Conservation (phyloP, 2,329 filamentous ascomycete genomes). For the Hypoxylon sp. region DNA sequence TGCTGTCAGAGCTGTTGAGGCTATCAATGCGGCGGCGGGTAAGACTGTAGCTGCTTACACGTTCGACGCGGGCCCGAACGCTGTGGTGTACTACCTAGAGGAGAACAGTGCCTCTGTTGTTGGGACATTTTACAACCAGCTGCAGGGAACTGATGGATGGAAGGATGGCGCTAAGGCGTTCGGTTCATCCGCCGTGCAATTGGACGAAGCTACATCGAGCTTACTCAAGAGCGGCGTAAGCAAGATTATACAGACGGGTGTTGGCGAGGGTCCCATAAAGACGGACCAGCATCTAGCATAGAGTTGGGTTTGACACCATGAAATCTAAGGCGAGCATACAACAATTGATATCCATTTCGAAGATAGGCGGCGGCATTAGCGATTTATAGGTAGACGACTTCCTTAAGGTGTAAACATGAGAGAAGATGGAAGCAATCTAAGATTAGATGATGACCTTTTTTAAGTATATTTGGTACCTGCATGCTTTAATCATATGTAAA, state of each 20-base stretch:
- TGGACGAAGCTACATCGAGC: conserved; percentile 71
- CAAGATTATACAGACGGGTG: conserved; percentile 88
- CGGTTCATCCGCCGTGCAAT: conserved; percentile 58
- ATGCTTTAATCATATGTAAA: too few species aligned
- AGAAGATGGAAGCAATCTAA: too few species aligned
- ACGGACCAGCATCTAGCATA: conserved; percentile 80
- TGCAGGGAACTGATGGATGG: conserved; percentile 76
- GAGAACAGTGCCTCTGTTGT: conserved; percentile 77
- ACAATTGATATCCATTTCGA: conserved; percentile 19
- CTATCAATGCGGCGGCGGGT: conserved; percentile 82
- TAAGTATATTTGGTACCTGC: too few species aligned
- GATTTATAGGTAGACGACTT: too few species aligned
- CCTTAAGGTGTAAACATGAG: too few species aligned
- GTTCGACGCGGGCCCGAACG: conserved; percentile 96
- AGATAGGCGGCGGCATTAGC: neutral
- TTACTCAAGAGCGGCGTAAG: conserved; percentile 81
- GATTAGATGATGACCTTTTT: too few species aligned
- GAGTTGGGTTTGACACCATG: conserved; percentile 9
- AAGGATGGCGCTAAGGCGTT: conserved; percentile 65
- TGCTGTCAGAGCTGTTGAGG: conserved; percentile 87
- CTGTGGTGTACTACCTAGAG: conserved; percentile 93
- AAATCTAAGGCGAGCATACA: neutral
- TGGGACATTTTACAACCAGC: conserved; percentile 76
- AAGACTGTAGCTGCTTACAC: conserved; percentile 91
- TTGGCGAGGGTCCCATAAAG: conserved; percentile 87